Conservation (phyloP, 2,329 filamentous ascomycete species). For the Ophiostoma montium region DNA sequence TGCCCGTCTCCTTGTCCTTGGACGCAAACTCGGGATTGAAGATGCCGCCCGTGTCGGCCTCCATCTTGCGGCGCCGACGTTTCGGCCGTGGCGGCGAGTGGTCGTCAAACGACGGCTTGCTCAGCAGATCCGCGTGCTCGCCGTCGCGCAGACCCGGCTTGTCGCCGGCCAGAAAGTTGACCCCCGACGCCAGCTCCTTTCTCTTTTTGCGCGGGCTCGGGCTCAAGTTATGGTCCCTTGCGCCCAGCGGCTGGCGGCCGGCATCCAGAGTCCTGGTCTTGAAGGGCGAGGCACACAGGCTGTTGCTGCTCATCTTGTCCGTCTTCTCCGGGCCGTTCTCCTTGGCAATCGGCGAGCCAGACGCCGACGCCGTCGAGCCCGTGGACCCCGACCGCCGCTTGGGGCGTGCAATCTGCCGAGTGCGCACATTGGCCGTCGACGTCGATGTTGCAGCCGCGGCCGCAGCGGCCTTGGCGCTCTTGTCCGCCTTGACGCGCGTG, state of each 20-base stretch:
- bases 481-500: slow-evolving; percentile 21
- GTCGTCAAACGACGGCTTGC: slow-evolving; percentile 17
- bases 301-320: background rate
- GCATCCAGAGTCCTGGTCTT: background rate
- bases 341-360: slow-evolving; percentile 19
- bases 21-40: slow-evolving; percentile 16
- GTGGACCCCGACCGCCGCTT: slow-evolving; percentile 18
- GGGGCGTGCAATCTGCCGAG: background rate
- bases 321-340: background rate
- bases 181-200: slow-evolving; percentile 15
- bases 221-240: slow-evolving; percentile 23
- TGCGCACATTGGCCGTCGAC: background rate
- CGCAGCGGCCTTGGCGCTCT: slow-evolving; percentile 20
- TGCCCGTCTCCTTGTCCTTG: background rate
- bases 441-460: slow-evolving; percentile 9
- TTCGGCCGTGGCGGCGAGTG: slow-evolving; percentile 17
- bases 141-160: background rate
- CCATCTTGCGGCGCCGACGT: slow-evolving; percentile 19
- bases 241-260: slow-evolving; percentile 20
- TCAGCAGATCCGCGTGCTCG: slow-evolving; percentile 11
- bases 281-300: slow-evolving; percentile 3
- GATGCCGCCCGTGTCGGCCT: slow-evolving; percentile 16
- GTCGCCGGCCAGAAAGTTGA: background rate
- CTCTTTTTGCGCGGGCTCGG: slow-evolving; percentile 26
- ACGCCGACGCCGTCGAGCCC: slow-evolving; percentile 16